Conservation (phyloP, 495 filamentous ascomycete species). For the Rostrohypoxylon terebratum region DNA sequence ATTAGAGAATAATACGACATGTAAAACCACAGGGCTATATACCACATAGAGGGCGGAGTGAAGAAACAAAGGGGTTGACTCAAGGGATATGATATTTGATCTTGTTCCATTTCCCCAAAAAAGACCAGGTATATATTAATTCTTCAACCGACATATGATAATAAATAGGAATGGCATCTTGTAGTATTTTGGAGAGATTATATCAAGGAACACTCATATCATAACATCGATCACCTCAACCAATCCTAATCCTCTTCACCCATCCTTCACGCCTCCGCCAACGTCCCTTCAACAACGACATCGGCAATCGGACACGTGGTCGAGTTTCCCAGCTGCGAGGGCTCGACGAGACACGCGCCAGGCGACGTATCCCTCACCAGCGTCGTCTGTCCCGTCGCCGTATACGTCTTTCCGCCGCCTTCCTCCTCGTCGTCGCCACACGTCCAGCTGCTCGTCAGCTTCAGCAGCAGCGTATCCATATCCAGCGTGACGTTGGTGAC, state of each 20-base stretch:
- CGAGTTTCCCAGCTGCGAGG: slow-evolving; percentile 31
- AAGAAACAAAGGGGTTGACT: too few species aligned
- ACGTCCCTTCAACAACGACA: slow-evolving; percentile 33
- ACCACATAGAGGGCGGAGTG: too few species aligned
- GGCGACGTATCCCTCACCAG: slow-evolving; percentile 36
- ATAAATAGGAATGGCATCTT: neutral
- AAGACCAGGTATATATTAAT: too few species aligned
- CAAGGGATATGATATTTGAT: too few species aligned
- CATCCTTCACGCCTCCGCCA: slow-evolving; percentile 9
- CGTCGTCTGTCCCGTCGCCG: slow-evolving; percentile 23
- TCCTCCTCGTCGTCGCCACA: too few species aligned
- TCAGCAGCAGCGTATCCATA: slow-evolving; percentile 35
- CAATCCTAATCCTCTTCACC: neutral
- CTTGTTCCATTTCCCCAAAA: too few species aligned
- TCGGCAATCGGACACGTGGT: slow-evolving; percentile 42
- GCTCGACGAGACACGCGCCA: slow-evolving; percentile 35
- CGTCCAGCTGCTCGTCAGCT: slow-evolving; percentile 32
- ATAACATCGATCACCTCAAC: neutral
- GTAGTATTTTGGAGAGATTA: neutral
- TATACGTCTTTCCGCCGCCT: slow-evolving; percentile 28
- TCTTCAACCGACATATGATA: too few species aligned
- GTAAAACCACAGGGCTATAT: too few species aligned
- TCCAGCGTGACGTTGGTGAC: slow-evolving; percentile 37
- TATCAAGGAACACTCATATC: neutral
- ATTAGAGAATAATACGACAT: too few species aligned